Conservation (phyloP, 164 flowering plant genomes). For the Akebia trifoliata region DNA sequence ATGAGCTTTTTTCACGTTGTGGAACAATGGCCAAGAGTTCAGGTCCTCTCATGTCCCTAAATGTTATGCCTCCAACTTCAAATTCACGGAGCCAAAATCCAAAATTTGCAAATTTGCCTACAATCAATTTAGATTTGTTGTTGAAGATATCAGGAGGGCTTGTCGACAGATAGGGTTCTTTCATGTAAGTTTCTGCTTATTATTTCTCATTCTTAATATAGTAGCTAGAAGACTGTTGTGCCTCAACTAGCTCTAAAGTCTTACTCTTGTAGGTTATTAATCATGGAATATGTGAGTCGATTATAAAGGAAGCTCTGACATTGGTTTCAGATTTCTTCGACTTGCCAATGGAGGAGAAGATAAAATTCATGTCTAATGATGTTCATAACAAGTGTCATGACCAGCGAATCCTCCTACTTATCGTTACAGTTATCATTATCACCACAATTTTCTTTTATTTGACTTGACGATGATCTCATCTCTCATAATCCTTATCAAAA, state of each 20-base stretch:
- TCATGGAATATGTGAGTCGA: slow-evolving; percentile 37
- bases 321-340: slow-evolving; percentile 34
- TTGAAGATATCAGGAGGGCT: slow-evolving; percentile 27
- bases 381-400: slow-evolving; percentile 52
- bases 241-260: too few species aligned
- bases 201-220: neutral
- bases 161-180: slow-evolving; percentile 33
- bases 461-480: too few species aligned
- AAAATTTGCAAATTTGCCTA: slow-evolving; percentile 7
- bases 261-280: slow-evolving; percentile 36
- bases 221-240: neutral
- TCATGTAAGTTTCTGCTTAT: slow-evolving; percentile 20
- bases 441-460: too few species aligned
- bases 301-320: slow-evolving; percentile 28
- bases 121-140: slow-evolving; percentile 20
- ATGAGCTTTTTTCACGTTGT: too few species aligned
- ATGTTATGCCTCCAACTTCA: slow-evolving; percentile 18
- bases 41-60: slow-evolving; percentile 20
- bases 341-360: slow-evolving; percentile 33
- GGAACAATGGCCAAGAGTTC: slow-evolving; percentile 24
- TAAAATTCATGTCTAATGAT: slow-evolving; percentile 32
- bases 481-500: too few species aligned
- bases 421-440: too few species aligned
- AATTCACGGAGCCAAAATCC: slow-evolving; percentile 7
- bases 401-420: slow-evolving; percentile 38